Evolutionary conservation across 2,329 filamentous ascomycete genomes (phyloP).

Genomic region (Dryadomyces quercus-mongolicae): DNA sequence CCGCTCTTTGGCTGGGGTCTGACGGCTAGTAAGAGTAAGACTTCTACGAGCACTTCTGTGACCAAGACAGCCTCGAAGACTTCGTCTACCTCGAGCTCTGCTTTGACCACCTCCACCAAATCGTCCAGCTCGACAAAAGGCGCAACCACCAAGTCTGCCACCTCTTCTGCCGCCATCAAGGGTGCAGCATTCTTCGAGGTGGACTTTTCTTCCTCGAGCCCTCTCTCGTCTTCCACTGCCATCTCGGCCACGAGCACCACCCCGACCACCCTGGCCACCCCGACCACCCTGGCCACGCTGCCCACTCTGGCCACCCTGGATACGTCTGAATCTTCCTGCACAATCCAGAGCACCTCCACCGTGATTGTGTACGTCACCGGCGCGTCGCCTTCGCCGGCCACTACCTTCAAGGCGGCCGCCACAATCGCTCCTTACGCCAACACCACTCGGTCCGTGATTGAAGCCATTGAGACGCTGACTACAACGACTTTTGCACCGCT

Average conservation of each 20-base stretch:
- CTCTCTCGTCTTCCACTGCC: neutral
- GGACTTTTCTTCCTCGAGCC: neutral
- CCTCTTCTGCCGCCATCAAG: neutral
- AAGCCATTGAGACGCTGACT: neutral
- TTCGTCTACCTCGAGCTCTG: too few species aligned
- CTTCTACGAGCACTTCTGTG: too few species aligned
- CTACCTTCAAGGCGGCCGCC: neutral
- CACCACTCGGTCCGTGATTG: neutral
- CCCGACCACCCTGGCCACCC: neutral
- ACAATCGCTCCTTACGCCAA: neutral
- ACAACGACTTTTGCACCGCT: neutral
- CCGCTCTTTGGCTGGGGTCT: slow-evolving; percentile 35
- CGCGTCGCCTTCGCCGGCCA: neutral
- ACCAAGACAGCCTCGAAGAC: too few species aligned
- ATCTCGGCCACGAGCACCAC: neutral
- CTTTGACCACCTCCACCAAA: too few species aligned
- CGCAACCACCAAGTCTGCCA: neutral
- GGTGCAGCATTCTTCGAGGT: neutral
- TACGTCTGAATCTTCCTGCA: too few species aligned
- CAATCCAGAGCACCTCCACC: neutral
- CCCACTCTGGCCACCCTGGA: too few species aligned
- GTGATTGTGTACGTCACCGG: neutral
- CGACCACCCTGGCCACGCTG: neutral
- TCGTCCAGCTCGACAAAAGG: too few species aligned
- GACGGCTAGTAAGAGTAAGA: too few species aligned